Evolutionary conservation across 1,139 yeast species (phyloP).

Genomic region (Protomyces arabidopsidicola): DNA sequence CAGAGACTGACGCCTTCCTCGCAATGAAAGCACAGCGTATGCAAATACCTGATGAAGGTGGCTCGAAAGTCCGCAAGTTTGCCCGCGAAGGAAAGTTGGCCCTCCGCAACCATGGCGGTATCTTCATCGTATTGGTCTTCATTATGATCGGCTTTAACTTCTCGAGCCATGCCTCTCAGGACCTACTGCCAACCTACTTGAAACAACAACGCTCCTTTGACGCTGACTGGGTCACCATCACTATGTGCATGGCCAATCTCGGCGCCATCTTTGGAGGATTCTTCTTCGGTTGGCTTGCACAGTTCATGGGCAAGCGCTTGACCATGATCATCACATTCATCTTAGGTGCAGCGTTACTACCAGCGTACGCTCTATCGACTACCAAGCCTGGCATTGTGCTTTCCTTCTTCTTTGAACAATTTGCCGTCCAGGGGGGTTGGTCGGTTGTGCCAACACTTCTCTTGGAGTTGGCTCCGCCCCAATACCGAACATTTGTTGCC

Average conservation of each 20-base stretch:
- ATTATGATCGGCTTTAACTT: constrained; percentile 65
- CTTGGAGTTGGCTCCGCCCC: constrained; percentile 67
- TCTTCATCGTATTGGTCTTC: constrained; percentile 49
- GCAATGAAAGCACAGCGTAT: constrained; percentile 36
- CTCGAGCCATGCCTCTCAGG: constrained; percentile 71
- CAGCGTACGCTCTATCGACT: constrained; percentile 66
- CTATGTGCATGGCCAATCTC: constrained; percentile 63
- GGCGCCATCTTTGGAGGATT: constrained; percentile 69
- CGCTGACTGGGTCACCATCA: constrained; percentile 54
- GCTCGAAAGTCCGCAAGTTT: constrained; percentile 42
- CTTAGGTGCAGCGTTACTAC: constrained; percentile 61
- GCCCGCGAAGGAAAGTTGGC: constrained; percentile 36
- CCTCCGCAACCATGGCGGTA: constrained; percentile 41
- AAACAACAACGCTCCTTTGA: constrained; percentile 52
- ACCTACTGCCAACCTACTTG: constrained; percentile 63
- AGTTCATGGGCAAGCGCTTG: constrained; percentile 58
- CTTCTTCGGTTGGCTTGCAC: constrained; percentile 56
- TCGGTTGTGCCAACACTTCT: constrained; percentile 77
- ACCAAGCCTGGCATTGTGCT: constrained; percentile 64
- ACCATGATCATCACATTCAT: constrained; percentile 57
- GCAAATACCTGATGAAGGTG: constrained; percentile 45
- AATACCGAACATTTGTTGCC: constrained; percentile 62
- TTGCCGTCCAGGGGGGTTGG: constrained; percentile 84
- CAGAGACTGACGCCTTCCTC: constrained; percentile 59
- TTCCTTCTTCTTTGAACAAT: constrained; percentile 60